Evolutionary conservation across 495 filamentous ascomycete species (phyloP), one percentile per base, ranked within the genome.

Genomic region (Parathielavia hyrcaniae): DNA sequence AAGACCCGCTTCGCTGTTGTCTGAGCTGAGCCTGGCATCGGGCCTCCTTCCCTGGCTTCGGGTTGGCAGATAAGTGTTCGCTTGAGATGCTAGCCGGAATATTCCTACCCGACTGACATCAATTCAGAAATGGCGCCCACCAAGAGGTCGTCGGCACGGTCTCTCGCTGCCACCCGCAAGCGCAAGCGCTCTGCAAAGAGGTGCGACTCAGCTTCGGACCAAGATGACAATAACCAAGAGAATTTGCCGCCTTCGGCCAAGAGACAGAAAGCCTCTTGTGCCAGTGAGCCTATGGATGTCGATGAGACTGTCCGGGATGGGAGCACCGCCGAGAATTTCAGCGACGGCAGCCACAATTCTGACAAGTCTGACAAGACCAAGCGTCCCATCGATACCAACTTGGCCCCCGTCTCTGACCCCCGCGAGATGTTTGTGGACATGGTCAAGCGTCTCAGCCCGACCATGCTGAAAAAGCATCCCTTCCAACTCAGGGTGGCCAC

Each of bases 401-500:
- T 64, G 20, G 36, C 38, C 10, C 71, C 71, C 3, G 59, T 75
- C 13, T 44, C 59, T 16, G 62, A 67, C 17, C 52, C 65, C 14
- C 50, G 64, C 16, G 67, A 62, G 36, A 72, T 71, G 41, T 72
- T 73, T 46, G 35, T 54, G 22, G 64, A 73, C 53, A 69, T 75
- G 63, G 39, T 68, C 20, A 10, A 16, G 5, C 58, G 57, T 3
- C 23, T 56, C 32, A 11, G 49, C 26, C 52, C 61, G 7, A 22
- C 41, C 9, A 40, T 30, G 11, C 51, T 70, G 2, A 17, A 46
- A 8, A 14, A 49, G 0, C 22, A 43, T 0, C 54, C 52, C 10
- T n/a, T 69, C 20, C 36, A 56, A 9, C 48, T 92, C 10, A 78
- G 78, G 2, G 78, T 92, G 22, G 88, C 79, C 1, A 95, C 90